Evolutionary conservation across 441 rosid genomes (phyloP).

Genomic region (Eruca vesicaria): DNA sequence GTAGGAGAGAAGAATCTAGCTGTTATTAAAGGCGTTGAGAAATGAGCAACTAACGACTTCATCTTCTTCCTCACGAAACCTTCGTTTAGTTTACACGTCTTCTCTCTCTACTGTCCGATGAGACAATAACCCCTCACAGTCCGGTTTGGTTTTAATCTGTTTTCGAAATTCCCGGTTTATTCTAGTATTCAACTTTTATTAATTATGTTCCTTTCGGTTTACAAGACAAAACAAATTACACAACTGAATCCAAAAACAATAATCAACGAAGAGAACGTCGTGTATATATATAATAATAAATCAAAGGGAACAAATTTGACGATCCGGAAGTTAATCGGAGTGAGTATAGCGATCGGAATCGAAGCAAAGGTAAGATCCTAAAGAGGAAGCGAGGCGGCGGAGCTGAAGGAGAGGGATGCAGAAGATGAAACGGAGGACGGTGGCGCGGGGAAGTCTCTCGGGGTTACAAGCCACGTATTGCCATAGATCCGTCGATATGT

Average conservation of each 20-base stretch:
- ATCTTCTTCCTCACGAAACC: conserved; percentile 37
- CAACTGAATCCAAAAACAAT: neutral
- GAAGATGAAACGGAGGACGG: conserved; percentile 60
- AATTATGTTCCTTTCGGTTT: neutral
- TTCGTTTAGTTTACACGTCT: conserved; percentile 24
- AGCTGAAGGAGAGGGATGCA: conserved; percentile 60
- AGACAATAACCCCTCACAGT: neutral
- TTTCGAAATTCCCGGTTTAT: neutral
- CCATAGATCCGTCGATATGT: conserved; percentile 64
- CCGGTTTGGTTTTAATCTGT: conserved; percentile 8
- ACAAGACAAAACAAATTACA: conserved; percentile 12
- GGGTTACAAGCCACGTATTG: conserved; percentile 91
- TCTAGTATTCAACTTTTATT: conserved; percentile 15
- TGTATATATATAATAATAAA: neutral
- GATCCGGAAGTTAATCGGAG: conserved; percentile 44
- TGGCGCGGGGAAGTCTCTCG: conserved; percentile 61
- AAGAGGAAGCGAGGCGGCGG: conserved; percentile 56
- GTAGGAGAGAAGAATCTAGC: conserved; percentile 7
- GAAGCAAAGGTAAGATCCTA: conserved; percentile 62
- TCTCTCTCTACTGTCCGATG: neutral
- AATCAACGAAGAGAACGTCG: neutral
- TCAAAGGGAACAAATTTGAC: neutral
- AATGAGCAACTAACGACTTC: conserved; percentile 31
- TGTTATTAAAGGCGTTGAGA: conserved; percentile 29
- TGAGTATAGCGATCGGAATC: conserved; percentile 41